Evolutionary conservation across 2,329 filamentous ascomycete genomes (phyloP), one percentile per base, ranked within the genome.

Genomic region (Pseudogymnoascus sp.): DNA sequence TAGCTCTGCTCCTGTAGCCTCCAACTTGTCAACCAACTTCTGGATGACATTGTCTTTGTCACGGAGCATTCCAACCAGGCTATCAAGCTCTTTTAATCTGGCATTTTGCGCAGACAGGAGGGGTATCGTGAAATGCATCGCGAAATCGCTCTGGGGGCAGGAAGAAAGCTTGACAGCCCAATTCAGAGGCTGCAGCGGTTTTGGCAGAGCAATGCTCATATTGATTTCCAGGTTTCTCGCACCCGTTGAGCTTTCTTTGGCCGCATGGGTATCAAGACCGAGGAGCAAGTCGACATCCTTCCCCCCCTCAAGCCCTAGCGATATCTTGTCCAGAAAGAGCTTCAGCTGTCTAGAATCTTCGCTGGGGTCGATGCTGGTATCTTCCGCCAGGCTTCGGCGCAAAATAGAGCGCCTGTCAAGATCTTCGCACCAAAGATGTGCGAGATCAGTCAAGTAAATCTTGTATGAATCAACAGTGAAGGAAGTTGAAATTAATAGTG

Each of bases 301-400:
- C 77, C 77, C 19, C 72, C 71, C 38, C 76, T 75, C 19, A 70
- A 83, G 64, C 67, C 77, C 77, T 78, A 82, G 70, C 59, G 77
- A 74, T 17, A 93, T 77, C 69, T 88, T 87, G 21, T 83, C 79
- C 13, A 93, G 77, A 61, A 93, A 84, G 60, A 86, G 85, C 26
- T 76, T 72, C 75, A 90, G 84, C 70, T 93, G 89, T 60, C 85
- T 82, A 0, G 80, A 77, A 65, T 88, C 87, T 67, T 88, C 86
- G 71, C 82, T 86, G 1, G 90, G 86, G 71, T 93, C 89, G 65
- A 93, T 91, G 65, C 83, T 86, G 15, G 87, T 89, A 68, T 85
- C 81, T 68, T 87, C 81, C 23, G 82, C 76, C 63, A 83, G 78
- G 31, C 85, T 88, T 64, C 88, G 83, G 64, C 80, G 76, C 63